Evolutionary conservation across 2,329 filamentous ascomycete genomes (phyloP), one percentile per base, ranked within the genome.

Genomic region (Arthrobotrys entomopaga): DNA sequence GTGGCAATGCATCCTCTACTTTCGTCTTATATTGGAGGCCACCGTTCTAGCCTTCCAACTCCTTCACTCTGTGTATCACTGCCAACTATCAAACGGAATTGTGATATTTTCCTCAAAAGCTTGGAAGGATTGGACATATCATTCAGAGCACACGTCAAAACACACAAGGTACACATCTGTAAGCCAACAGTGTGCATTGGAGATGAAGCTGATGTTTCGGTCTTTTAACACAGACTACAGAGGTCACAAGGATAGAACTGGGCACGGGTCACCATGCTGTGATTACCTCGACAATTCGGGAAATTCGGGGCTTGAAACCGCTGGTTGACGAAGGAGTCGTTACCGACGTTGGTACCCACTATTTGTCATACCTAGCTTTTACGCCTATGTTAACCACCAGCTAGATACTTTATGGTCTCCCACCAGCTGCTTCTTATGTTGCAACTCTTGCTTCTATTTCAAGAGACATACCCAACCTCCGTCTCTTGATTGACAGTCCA

Each of bases 141-240:
- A 5, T 94, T 92, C 83, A 84, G 91, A 70, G 89, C 90, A 0
- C 91, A 95, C 80, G 87, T 94, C 72, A 95, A 95, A 82, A 93
- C 90, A 20, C 91, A 95, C 81, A 95, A 95, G 83, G 90, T 89
- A 20, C 48, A 16, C 34, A 19, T 57, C 43, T 54, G 20, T 46
- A 22, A 13, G 2, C n/a, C 16, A 22, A 46, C 10, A 11, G 19
- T 24, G 22, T 34, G n/a, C 19, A 13, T 29, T 22, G 43, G 60
- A 54, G 20, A 34, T 6, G 5, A 10, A 34, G 10, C 29, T 34
- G 19, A 50, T 50, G 61, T 79, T 79, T 80, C 22, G 13, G 43
- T 53, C 76, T 56, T 58, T 65, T 58, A 78, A 53, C 76, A 78
- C 77, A 90, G 88, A 92, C 90, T 0, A 82, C 83, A 4, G 87